These are phyloP conservation scores for Epichloe brachyelytri DNA, from an alignment of 2,329 filamentous ascomycete genomes.

Conservation along the genomic window DNA sequence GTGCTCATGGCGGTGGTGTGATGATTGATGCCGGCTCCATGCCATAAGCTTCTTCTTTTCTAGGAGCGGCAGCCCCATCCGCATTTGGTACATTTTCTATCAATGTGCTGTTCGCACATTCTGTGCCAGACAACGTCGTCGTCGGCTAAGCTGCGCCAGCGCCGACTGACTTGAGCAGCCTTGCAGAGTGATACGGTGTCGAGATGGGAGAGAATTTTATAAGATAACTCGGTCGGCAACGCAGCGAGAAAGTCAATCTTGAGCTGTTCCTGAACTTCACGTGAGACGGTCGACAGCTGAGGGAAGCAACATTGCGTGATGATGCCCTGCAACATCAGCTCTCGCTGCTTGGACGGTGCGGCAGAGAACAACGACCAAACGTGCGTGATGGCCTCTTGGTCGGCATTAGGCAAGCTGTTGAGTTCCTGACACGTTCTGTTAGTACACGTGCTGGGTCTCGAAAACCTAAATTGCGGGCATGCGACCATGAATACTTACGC, in stretches of 20 bases:
- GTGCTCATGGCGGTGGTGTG: constrained; percentile 8
- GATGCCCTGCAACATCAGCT: constrained; percentile 92
- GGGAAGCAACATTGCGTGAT: constrained; percentile 96
- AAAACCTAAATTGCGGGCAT: not conserved
- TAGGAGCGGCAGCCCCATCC: constrained; percentile 82
- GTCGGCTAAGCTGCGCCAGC: constrained; percentile 84
- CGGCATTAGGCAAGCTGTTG: constrained; percentile 64
- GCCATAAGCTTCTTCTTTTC: constrained; percentile 80
- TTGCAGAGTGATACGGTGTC: constrained; percentile 93
- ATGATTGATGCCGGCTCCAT: constrained; percentile 64
- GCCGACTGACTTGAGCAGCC: constrained; percentile 81
- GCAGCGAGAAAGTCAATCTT: constrained; percentile 94
- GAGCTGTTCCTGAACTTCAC: constrained; percentile 83
- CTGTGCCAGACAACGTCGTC: constrained; percentile 94
- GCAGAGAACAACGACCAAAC: constrained; percentile 98
- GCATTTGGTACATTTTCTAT: constrained; percentile 86
- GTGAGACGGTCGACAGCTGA: constrained; percentile 83
- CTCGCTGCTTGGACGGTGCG: constrained; percentile 82
- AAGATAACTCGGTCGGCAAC: constrained; percentile 78
- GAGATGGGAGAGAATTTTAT: constrained; percentile 84
- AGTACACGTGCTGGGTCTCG: not conserved
- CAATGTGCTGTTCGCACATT: constrained; percentile 97
- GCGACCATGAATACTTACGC: constrained; percentile 37
- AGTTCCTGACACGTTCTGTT: constrained; percentile 49
- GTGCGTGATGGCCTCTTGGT: constrained; percentile 91